phyloP scores from a whole-genome alignment of 1,284 basidiomycete species.

The Cryptococcus sp. region DNA sequence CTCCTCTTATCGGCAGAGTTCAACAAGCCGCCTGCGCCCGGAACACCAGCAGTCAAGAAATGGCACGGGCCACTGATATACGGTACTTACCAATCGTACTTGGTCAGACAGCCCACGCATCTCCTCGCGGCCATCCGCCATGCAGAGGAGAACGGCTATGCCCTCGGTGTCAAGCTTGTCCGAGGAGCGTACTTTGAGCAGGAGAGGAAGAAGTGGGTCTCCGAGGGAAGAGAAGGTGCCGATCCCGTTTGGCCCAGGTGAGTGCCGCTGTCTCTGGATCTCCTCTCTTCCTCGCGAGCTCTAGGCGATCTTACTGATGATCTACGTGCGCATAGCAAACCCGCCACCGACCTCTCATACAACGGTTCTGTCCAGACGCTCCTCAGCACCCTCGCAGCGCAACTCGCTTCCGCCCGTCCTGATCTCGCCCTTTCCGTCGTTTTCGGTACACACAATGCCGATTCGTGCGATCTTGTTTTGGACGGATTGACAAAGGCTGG shows the following conservation, averaged over 20 bases:
- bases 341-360: slow-evolving; percentile 78
- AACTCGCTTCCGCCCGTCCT: slow-evolving; percentile 52
- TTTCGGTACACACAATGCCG: slow-evolving; percentile 85
- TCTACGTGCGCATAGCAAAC: slow-evolving; percentile 40
- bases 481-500: slow-evolving; percentile 63
- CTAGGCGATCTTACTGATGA: neutral
- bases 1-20: slow-evolving; percentile 73
- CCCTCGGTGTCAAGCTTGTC: slow-evolving; percentile 90
- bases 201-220: slow-evolving; percentile 59
- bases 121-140: slow-evolving; percentile 69
- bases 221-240: slow-evolving; percentile 41
- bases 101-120: slow-evolving; percentile 64
- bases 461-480: slow-evolving; percentile 65
- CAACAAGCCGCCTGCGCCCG: slow-evolving; percentile 58
- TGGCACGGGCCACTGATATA: slow-evolving; percentile 45
- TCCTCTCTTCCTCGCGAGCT: neutral
- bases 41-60: slow-evolving; percentile 10
- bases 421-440: slow-evolving; percentile 66
- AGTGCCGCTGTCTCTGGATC: slow-evolving; percentile 8
- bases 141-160: slow-evolving; percentile 69
- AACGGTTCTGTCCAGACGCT: slow-evolving; percentile 68
- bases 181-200: slow-evolving; percentile 88
- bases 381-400: slow-evolving; percentile 61
- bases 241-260: slow-evolving; percentile 56
- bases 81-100: slow-evolving; percentile 82